Evolutionary conservation across 139 green algal species (phyloP), one percentile per base, ranked within the genome.

Genomic region (Tetraselmis striata): DNA sequence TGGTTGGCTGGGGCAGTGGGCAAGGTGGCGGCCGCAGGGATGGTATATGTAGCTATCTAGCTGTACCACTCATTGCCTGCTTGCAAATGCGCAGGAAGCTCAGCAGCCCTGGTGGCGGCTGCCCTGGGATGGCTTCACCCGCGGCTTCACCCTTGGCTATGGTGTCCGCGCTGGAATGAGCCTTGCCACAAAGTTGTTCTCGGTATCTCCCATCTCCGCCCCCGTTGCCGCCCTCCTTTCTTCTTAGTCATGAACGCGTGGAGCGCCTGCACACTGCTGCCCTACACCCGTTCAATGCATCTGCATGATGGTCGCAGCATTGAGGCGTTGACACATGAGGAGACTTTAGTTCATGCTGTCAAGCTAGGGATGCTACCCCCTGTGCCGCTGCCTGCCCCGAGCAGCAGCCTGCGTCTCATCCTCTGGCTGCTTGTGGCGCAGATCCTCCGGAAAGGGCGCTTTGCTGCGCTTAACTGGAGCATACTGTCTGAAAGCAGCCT

Each of bases 61-160:
- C 5, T 67, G n/a, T n/a, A n/a, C n/a, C n/a, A n/a, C n/a, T n/a
- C n/a, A n/a, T n/a, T n/a, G n/a, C n/a, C n/a, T n/a, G n/a, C 45
- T 5, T 67, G 45, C 45, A 18, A 67, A 5, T 67, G 45, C 45
- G 5, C 45, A 67, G 45, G 11, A 67, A 67, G 11, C 11, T 18
- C 11, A 67, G 45, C 45, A 67, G 45, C 45, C 45, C 45, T 67
- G 45, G 28, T 84, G 80, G 80, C 59, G 30, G 80, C 75, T 75
- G 22, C 31, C 80, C 1, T 80, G 67, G 67, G 67, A 84, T 30
- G 80, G 67, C 30, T 79, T 79, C 31, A 45, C 30, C 26, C 77
- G 80, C 45, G 80, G 67, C 11, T 84, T 84, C 74, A 75, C 78
- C 24, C 30, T 84, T 23, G 80, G 59, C 31, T 84, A 84, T 75